A percentile compares a stretch with the other conserved stretches of the same genome.
Evolutionary conservation across 2,329 filamentous ascomycete genomes (phyloP).

Genomic region (Fusarium secorum): DNA sequence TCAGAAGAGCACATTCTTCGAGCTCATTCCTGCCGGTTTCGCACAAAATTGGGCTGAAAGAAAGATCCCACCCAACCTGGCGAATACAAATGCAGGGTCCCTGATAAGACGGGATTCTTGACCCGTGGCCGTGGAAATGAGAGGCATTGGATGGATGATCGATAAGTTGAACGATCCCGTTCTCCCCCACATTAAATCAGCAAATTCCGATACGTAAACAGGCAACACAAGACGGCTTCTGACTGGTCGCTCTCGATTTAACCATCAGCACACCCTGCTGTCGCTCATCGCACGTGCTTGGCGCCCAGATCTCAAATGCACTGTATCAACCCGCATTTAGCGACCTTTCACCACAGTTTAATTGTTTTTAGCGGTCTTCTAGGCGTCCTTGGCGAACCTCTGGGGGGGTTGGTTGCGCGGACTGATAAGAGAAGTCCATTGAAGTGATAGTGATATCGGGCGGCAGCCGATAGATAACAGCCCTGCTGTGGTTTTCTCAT

Average conservation of each 20-base stretch:
- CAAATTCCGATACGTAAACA: conserved; percentile 52
- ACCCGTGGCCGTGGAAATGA: conserved; percentile 28
- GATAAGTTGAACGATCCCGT: conserved; percentile 15
- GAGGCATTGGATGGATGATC: conserved; percentile 22
- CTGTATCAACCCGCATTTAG: conserved; percentile 33
- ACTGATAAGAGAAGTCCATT: conserved; percentile 31
- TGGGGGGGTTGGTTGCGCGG: conserved; percentile 2
- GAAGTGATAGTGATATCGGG: conserved; percentile 25
- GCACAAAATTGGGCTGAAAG: not conserved
- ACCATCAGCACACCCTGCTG: conserved; percentile 17
- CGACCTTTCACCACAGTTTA: conserved; percentile 6
- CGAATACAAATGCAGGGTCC: conserved; percentile 23
- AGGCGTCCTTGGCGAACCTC: conserved; percentile 14
- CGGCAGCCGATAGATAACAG: conserved; percentile 32
- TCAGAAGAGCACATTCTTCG: not conserved
- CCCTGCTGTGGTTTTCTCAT: conserved; percentile 12
- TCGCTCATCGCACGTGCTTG: conserved; percentile 26
- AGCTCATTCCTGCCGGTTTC: not conserved
- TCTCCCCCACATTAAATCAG: conserved; percentile 37
- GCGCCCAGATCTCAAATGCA: conserved; percentile 26
- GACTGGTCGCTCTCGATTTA: conserved; percentile 28
- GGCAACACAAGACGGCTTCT: conserved; percentile 25
- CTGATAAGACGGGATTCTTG: conserved; percentile 29
- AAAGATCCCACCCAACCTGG: conserved; percentile 13
- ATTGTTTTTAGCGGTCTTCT: conserved; percentile 7